Evolutionary conservation across 768 basidiomycete genomes (phyloP).

Genomic region (Boletus vinaceobasis): DNA sequence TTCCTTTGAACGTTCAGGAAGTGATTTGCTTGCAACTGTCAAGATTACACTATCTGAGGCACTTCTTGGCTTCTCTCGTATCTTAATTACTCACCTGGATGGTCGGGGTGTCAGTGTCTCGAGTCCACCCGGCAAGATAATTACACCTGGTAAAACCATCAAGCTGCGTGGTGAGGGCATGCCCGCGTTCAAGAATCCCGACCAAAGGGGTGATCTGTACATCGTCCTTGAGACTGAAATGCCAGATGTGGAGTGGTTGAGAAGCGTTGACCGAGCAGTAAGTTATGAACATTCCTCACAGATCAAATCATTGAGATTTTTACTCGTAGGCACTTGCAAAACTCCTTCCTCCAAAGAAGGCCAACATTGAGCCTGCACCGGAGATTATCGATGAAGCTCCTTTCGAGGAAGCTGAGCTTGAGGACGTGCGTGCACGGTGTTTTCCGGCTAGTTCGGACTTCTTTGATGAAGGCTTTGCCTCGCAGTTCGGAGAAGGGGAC

Average conservation of each 20-base stretch:
- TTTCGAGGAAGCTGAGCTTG: constrained; percentile 75
- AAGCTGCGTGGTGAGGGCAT: constrained; percentile 84
- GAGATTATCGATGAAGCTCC: constrained; percentile 65
- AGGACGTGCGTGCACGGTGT: constrained; percentile 79
- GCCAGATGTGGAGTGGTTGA: constrained; percentile 79
- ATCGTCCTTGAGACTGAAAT: constrained; percentile 85
- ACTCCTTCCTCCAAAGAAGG: constrained; percentile 75
- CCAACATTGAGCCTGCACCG: constrained; percentile 68
- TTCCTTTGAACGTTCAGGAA: constrained; percentile 80
- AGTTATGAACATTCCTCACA: not conserved
- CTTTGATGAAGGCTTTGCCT: constrained; percentile 71
- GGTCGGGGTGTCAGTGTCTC: constrained; percentile 83
- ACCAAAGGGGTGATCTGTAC: constrained; percentile 76
- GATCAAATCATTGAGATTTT: constrained; percentile 2
- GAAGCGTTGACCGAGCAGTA: constrained; percentile 59
- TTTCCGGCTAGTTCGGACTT: constrained; percentile 70
- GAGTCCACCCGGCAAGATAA: constrained; percentile 70
- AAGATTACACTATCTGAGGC: constrained; percentile 92
- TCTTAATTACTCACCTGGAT: constrained; percentile 88
- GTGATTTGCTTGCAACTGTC: constrained; percentile 75
- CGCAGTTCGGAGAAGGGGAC: constrained; percentile 69
- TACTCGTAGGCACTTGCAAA: constrained; percentile 54
- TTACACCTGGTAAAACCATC: constrained; percentile 72
- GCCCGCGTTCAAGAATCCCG: constrained; percentile 67
- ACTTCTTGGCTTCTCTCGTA: constrained; percentile 89